Evolutionary conservation across 805 yeast genomes (phyloP).

Genomic region (Pichia nakasei): DNA sequence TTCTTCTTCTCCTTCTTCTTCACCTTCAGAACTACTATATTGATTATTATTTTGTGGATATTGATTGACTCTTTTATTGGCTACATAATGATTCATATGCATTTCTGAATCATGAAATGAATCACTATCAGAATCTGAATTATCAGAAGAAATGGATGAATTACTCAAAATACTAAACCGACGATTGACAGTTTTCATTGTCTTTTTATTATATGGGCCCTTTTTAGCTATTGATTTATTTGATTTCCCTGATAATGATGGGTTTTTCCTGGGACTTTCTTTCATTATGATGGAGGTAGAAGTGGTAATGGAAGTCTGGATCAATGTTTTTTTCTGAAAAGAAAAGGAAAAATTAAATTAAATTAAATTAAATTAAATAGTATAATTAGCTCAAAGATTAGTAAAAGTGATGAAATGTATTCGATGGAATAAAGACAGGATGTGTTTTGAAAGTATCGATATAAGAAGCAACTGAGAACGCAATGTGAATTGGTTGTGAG

Average conservation of each 20-base stretch:
- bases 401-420: no score
- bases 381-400: no score
- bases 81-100: background rate
- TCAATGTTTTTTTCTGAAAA: no score
- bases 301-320: no score
- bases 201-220: conserved; percentile 13
- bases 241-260: conserved; percentile 4
- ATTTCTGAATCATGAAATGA: conserved; percentile 4
- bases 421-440: no score
- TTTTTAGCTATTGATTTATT: conserved; percentile 15
- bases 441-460: no score
- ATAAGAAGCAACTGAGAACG: no score
- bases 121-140: conserved; percentile 2
- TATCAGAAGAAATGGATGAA: conserved; percentile 4
- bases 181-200: conserved; percentile 8
- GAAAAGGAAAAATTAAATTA: no score
- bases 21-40: conserved; percentile 23
- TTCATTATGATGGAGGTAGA: no score
- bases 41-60: background rate
- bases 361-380: no score
- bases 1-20: background rate
- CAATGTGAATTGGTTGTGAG: no score
- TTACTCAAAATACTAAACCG: conserved; percentile 22
- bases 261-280: conserved; percentile 23
- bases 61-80: background rate